These are phyloP conservation scores for Adansonia grandidieri DNA, from an alignment of 441 rosid species.

Conservation along the genomic window DNA sequence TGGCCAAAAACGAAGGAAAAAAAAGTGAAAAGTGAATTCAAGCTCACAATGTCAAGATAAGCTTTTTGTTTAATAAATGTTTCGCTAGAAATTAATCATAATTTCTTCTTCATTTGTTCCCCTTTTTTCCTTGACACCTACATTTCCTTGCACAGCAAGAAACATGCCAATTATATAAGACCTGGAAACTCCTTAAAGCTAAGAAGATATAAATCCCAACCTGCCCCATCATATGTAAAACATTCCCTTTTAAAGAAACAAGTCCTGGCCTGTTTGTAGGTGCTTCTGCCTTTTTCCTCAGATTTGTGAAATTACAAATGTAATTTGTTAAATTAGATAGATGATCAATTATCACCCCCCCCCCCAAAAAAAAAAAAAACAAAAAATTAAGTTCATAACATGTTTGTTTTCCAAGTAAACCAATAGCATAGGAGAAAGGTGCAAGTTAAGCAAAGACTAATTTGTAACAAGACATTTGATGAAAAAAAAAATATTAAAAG, in stretches of 20 bases:
- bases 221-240: neutral
- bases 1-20: neutral
- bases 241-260: neutral
- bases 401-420: too few relatives aligned
- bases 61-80: neutral
- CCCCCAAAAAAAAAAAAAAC: too few relatives aligned
- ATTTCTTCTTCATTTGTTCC: neutral
- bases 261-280: neutral
- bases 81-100: neutral
- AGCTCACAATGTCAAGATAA: neutral
- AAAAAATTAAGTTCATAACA: too few relatives aligned
- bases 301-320: neutral
- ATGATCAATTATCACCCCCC: too few relatives aligned
- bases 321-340: too few relatives aligned
- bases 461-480: too few relatives aligned
- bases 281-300: neutral
- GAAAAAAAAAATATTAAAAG: too few relatives aligned
- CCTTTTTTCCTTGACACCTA: neutral
- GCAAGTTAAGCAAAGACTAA: too few relatives aligned
- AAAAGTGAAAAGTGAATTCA: neutral
- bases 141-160: neutral
- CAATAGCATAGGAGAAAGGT: too few relatives aligned
- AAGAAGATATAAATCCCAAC: neutral
- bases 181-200: neutral
- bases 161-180: neutral